Evolutionary conservation across 1,284 basidiomycete species (phyloP), one percentile per base, ranked within the genome.

Genomic region (Austropuccinia psidii): DNA sequence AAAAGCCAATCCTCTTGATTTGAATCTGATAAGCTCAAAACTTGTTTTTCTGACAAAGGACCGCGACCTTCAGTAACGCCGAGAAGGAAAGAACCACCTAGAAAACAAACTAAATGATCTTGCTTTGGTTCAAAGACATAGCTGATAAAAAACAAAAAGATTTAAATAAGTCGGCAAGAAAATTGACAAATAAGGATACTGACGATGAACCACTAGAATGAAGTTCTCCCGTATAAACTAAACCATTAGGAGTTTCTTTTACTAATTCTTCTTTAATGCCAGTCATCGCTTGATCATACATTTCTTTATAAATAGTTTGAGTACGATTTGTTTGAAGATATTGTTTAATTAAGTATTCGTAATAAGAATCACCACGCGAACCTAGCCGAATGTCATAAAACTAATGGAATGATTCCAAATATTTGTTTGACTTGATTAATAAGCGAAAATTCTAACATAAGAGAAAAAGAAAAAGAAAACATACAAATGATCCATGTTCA

Each of bases 71-170:
- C 88, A 1, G 89, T 89, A 15, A 93, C 89, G 24, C 94, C 93
- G 6, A 97, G 86, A 85, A 97, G 88, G 77, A 97, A 86, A 1
- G 90, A 90, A 5, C 93, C 93, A 41, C 89, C 93, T 55, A 97
- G 83, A 87, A 97, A 98, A 82, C 94, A 97, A 0, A 92, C 93
- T 24, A 98, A 86, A 80, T 97, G 94, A 80, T 98, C 94, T 83
- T 98, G 94, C 81, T 96, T 95, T 17, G 90, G 89, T 1, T 85
- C 83, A 17, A 90, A 82, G 29, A 0, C 15, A 45, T 70, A 70
- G 6, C 41, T 49, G n/a, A 2, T 49, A n/a, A 65, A 0, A 6
- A 47, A 35, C 29, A 52, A 29, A 35, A 21, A 39, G 33, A 47
- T 37, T 24, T 1, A 5, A 11, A 13, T 19, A 21, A 21, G 33